phyloP scores from a whole-genome alignment of 2,329 filamentous ascomycete species.

The Monosporascus sp. region DNA sequence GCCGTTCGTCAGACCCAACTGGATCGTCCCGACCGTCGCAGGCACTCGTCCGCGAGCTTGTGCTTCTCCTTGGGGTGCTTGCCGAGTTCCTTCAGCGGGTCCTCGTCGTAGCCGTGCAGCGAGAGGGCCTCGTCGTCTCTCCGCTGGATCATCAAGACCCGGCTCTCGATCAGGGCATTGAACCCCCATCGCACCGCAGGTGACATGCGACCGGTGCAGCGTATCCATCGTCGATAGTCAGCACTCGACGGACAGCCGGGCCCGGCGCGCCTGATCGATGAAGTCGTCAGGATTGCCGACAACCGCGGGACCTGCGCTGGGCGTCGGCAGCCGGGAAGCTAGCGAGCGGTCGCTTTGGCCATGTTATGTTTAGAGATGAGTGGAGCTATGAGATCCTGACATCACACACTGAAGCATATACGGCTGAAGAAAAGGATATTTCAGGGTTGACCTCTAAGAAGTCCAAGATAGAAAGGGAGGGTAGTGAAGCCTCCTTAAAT shows the following conservation, averaged over 20 bases:
- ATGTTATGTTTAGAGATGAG: slow-evolving; percentile 25
- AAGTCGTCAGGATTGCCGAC: slow-evolving; percentile 21
- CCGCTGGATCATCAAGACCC: slow-evolving; percentile 33
- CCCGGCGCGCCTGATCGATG: slow-evolving; percentile 11
- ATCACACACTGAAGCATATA: no score
- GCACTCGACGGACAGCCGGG: slow-evolving; percentile 19
- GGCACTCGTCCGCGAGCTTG: no score
- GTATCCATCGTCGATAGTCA: slow-evolving; percentile 36
- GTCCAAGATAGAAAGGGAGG: no score
- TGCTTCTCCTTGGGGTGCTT: no score
- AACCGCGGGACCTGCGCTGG: slow-evolving; percentile 14
- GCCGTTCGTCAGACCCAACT: no score
- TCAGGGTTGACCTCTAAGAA: no score
- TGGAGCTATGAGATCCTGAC: slow-evolving; percentile 12
- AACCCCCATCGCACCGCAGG: slow-evolving; percentile 36
- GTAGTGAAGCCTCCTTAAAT: no score
- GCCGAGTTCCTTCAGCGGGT: no score
- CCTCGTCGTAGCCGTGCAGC: no score
- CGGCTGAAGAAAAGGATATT: no score
- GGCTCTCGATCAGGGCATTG: slow-evolving; percentile 33
- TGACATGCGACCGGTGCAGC: slow-evolving; percentile 33
- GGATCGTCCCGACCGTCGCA: no score
- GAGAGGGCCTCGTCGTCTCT: slow-evolving; percentile 13
- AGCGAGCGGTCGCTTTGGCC: slow-evolving; percentile 28
- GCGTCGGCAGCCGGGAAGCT: slow-evolving; percentile 21